These are phyloP conservation scores for Climacium dendroides DNA, from an alignment of 225 moss, liverwort and hornwort genomes.

Conservation along the genomic window DNA sequence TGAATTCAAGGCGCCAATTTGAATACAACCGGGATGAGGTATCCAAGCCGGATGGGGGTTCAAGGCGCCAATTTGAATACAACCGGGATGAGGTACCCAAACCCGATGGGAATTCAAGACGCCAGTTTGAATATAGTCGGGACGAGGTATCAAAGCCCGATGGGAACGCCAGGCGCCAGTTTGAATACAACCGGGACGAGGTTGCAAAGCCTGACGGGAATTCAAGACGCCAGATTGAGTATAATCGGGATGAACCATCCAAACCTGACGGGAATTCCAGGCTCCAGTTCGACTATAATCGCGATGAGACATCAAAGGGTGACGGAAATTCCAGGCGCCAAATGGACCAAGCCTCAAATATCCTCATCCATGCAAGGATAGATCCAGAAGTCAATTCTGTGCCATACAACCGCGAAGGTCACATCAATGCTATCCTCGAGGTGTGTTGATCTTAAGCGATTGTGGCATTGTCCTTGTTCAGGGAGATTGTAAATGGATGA, in stretches of 20 bases:
- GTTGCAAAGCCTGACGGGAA: conserved; percentile 1
- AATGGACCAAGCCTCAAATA: conserved; percentile 22
- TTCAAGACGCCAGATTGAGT: conserved; percentile 11
- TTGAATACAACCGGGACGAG: neutral
- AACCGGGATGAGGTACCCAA: neutral
- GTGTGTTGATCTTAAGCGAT: conserved; percentile 8
- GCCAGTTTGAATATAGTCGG: neutral
- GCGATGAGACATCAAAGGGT: conserved; percentile 9
- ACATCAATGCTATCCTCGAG: conserved; percentile 94
- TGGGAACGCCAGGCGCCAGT: neutral
- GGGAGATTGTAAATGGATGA: neutral
- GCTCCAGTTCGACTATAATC: conserved; percentile 13
- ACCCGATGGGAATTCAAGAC: conserved; percentile 9
- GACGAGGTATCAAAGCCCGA: conserved; percentile 2
- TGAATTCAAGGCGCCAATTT: neutral
- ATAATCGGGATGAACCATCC: neutral
- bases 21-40: conserved; percentile 1
- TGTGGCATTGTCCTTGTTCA: neutral
- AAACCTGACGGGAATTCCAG: conserved; percentile 9
- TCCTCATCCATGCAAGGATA: conserved; percentile 28
- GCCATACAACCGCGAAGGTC: conserved; percentile 75
- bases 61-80: neutral
- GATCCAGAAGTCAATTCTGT: conserved; percentile 56
- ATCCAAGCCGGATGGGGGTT: neutral
- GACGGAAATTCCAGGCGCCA: conserved; percentile 16